These are phyloP conservation scores for Annona cherimola DNA, from an alignment of 164 flowering plant species.

Conservation along the genomic window DNA sequence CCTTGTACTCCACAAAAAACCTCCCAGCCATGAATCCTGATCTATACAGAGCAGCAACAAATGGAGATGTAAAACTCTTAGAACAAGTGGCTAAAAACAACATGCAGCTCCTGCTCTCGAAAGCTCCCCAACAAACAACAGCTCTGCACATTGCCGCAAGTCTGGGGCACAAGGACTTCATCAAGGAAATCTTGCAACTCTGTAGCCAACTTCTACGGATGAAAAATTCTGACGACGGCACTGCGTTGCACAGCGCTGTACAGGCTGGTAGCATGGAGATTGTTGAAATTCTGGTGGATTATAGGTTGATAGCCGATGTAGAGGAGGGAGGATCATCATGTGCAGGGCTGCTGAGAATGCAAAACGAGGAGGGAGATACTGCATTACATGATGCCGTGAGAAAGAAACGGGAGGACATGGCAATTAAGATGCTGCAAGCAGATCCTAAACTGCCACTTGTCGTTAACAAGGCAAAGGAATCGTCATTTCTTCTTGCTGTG, in stretches of 20 bases:
- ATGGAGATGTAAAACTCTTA: not conserved
- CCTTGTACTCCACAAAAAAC: too few species aligned
- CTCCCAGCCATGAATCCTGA: not conserved
- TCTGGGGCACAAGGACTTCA: not conserved
- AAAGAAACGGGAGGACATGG: not conserved
- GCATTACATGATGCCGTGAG: not conserved
- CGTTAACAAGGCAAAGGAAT: too few species aligned
- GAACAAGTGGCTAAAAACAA: not conserved
- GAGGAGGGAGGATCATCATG: not conserved
- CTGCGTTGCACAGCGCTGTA: not conserved
- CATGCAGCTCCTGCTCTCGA: not conserved
- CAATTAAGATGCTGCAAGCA: not conserved
- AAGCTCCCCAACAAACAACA: not conserved
- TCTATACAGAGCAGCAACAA: not conserved
- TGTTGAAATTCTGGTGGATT: not conserved
- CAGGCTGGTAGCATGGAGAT: not conserved
- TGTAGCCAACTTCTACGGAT: not conserved
- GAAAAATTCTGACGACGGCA: not conserved
- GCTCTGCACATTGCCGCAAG: not conserved
- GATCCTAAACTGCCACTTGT: too few species aligned
- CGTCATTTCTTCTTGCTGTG: too few species aligned
- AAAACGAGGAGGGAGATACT: not conserved
- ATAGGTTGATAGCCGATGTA: not conserved
- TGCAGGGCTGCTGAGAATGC: not conserved
- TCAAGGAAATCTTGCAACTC: not conserved